Base-by-base conservation (phyloP, 352 stramenopile genomes). In the Peronospora destructor region DNA sequence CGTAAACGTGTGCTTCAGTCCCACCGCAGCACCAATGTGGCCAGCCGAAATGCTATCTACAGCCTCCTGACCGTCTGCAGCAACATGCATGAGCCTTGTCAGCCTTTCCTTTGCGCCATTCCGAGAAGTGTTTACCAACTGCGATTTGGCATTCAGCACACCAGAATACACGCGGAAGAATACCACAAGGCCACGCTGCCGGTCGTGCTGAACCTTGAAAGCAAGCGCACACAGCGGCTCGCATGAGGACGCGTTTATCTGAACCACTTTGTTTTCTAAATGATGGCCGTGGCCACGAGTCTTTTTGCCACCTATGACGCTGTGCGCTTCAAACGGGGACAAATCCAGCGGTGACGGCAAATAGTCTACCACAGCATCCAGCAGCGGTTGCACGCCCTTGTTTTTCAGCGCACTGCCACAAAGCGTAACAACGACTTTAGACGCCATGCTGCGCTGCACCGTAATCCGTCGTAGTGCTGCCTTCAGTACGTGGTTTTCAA, bases 361-460 rank as follows among this genome's bases (percentile, higher is more conserved):
- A 71, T 98, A 99, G 58, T 97, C 83, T 23, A 98, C 60, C 6
- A 99, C 93, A 21, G 94, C 96, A 66, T 99, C 96, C 13, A 99
- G 74, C 25, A 99, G 80, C 30, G 95, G 83, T 68, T 99, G 97
- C 32, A 98, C 94, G 36, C 86, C 86, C 52, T 88, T 91, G 64
- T 91, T 91, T 61, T 86, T 89, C 19, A 91, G 43, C 13, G 81
- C 81, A 48, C 70, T 85, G 30, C 76, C 79, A 29, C 71, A 76
- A 4, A 86, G 53, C 25, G 70, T 82, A 45, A 86, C 68, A 23
- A 87, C 61, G 12, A 59, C 68, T 14, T 66, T 58, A 6, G 62
- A 69, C 26, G 67, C 59, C 38, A 65, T 81, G 11, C 56, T 66
- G 17, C 66, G 68, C 5, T 61, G 51, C 39, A 89, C 61, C 0